Conservation (phyloP, 129 eudicot species). For the Chrysanthemum makinoi region DNA sequence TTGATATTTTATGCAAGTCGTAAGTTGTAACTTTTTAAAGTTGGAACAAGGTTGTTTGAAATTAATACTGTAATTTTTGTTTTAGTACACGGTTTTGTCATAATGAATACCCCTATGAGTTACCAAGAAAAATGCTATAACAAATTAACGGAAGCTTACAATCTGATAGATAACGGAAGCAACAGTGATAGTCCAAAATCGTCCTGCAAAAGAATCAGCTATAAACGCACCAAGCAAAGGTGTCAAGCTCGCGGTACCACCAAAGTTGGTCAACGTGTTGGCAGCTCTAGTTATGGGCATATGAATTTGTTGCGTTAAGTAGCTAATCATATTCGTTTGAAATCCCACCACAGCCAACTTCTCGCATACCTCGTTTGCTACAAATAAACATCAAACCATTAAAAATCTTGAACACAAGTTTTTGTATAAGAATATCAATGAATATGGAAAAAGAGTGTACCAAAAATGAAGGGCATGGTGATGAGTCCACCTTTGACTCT, state of each 20-base stretch:
- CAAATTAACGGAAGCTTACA: constrained; percentile 26
- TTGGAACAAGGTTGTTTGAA: too few relatives aligned
- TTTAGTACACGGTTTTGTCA: too few relatives aligned
- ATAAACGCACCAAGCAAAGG: constrained; percentile 73
- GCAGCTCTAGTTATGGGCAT: constrained; percentile 77
- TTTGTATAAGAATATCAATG: neutral
- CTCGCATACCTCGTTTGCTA: constrained; percentile 77
- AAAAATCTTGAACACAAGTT: neutral
- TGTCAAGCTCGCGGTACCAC: constrained; percentile 64
- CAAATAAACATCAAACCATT: neutral
- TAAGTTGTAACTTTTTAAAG: too few relatives aligned
- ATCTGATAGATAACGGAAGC: constrained; percentile 59
- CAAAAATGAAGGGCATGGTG: constrained; percentile 45
- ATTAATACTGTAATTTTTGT: too few relatives aligned
- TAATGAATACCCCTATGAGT: too few relatives aligned
- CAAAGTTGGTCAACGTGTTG: constrained; percentile 70
- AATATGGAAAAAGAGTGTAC: constrained; percentile 22
- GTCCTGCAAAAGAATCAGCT: constrained; percentile 79
- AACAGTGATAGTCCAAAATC: constrained; percentile 69
- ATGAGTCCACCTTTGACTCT: constrained; percentile 40
- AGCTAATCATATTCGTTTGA: constrained; percentile 78
- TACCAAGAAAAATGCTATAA: too few relatives aligned
- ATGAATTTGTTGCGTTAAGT: constrained; percentile 65
- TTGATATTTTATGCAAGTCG: too few relatives aligned
- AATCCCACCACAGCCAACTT: constrained; percentile 70